A percentile compares a stretch with the other conserved stretches of the same genome.
phyloP scores from a whole-genome alignment of 805 yeast species.

The Wickerhamomyces subpelliculosus region DNA sequence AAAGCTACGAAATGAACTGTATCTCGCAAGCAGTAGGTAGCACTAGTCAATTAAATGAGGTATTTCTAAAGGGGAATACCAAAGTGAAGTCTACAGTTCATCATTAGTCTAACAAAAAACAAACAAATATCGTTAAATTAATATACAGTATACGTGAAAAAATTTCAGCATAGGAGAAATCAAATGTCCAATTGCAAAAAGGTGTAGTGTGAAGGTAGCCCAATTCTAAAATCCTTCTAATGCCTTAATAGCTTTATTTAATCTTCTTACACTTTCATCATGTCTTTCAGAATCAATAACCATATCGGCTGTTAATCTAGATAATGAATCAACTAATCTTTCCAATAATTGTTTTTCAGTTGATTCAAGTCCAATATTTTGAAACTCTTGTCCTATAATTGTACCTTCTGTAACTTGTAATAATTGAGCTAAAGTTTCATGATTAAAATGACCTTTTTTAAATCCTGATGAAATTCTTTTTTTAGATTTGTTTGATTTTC shows the following conservation, averaged over 20 bases:
- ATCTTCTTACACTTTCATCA: slow-evolving; percentile 70
- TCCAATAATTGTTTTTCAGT: slow-evolving; percentile 78
- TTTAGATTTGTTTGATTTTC: slow-evolving; percentile 2
- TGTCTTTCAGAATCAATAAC: slow-evolving; percentile 76
- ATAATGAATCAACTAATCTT: slow-evolving; percentile 76
- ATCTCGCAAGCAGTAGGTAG: too few species aligned
- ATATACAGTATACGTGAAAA: too few species aligned
- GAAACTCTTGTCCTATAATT: slow-evolving; percentile 52
- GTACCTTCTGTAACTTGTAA: slow-evolving; percentile 35
- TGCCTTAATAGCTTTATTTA: slow-evolving; percentile 77
- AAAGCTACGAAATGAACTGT: too few species aligned
- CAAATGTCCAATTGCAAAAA: too few species aligned
- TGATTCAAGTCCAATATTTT: slow-evolving; percentile 61
- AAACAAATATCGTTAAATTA: too few species aligned
- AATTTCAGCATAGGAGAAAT: too few species aligned
- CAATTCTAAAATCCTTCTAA: slow-evolving; percentile 78
- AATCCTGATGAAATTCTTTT: slow-evolving; percentile 3
- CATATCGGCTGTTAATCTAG: slow-evolving; percentile 86
- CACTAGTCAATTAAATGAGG: too few species aligned
- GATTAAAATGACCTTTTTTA: slow-evolving; percentile 18
- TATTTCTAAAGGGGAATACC: too few species aligned
- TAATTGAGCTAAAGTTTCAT: slow-evolving; percentile 29
- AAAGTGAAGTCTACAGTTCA: too few species aligned
- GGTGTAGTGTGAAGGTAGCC: too few species aligned
- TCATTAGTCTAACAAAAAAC: too few species aligned